A percentile compares a stretch with the other conserved stretches of the same genome.
phyloP scores from a whole-genome alignment of 2,329 filamentous ascomycete genomes.

The Aspergillus carbonarius region DNA sequence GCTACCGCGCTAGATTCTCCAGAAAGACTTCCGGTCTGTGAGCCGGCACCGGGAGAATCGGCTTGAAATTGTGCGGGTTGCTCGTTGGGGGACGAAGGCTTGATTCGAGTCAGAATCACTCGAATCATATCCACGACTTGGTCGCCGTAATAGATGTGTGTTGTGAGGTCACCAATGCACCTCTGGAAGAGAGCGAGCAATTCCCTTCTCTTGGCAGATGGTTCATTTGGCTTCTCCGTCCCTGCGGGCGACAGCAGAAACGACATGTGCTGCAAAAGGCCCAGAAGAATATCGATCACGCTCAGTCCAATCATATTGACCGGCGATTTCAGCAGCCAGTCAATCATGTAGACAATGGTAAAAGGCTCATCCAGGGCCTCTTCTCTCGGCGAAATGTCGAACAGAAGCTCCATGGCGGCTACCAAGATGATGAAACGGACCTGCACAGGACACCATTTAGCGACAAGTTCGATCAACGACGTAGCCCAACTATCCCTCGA shows the following conservation, averaged over 20 bases:
- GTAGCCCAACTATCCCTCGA: constrained; percentile 72
- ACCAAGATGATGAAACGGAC: constrained; percentile 89
- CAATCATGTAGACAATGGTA: constrained; percentile 73
- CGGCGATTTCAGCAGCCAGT: constrained; percentile 78
- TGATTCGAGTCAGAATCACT: constrained; percentile 74
- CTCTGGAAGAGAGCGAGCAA: constrained; percentile 71
- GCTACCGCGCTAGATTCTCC: constrained; percentile 40
- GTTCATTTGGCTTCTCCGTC: constrained; percentile 32
- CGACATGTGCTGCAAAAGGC: constrained; percentile 80
- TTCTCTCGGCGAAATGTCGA: constrained; percentile 67
- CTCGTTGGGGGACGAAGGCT: constrained; percentile 56
- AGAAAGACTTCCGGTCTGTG: constrained; percentile 43
- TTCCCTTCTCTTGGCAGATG: constrained; percentile 51
- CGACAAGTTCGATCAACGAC: constrained; percentile 74
- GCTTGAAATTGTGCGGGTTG: constrained; percentile 48
- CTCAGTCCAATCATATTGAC: constrained; percentile 94
- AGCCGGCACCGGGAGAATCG: constrained; percentile 52
- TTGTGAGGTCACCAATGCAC: constrained; percentile 87
- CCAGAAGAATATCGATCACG: constrained; percentile 89
- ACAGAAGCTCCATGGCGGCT: constrained; percentile 73
- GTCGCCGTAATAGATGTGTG: constrained; percentile 94
- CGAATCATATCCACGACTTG: constrained; percentile 94
- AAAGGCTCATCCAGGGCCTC: constrained; percentile 72
- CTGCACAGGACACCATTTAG: constrained; percentile 88
- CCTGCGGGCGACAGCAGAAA: constrained; percentile 67